Evolutionary conservation across 768 basidiomycete species (phyloP), one percentile per base, ranked within the genome.

Genomic region (Rhodotorula sphaerocarpa): DNA sequence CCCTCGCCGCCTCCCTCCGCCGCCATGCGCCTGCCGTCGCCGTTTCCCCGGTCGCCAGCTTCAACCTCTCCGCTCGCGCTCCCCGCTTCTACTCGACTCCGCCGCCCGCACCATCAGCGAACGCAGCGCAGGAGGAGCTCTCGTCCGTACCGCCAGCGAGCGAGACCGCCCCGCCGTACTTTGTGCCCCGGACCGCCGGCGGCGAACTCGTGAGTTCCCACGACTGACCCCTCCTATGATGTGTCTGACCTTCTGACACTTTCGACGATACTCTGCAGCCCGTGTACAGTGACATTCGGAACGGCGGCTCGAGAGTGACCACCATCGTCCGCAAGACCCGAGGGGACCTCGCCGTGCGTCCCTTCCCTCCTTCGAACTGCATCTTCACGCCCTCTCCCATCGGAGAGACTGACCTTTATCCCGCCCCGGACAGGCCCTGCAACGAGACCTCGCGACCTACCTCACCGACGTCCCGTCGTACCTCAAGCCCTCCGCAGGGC

Each of bases 311-410:
- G 27, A 28, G 50, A 6, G 34, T 47, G 14, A 16, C 54, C 20
- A 63, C 62, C 18, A 16, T 63, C 7, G 33, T 63, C 18, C 55
- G 62, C 9, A 63, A 58, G 33, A 45, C 57, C 6, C 31, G 47
- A 21, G 62, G 62, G 10, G 56, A 63, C 34, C n/a, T 63, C 41
- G 30, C 28, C 21, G 62, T 63, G 27, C 50, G 62, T 25, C 23
- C 46, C 2, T 27, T n/a, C 25, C 43, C 33, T 25, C 34, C 9
- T 3, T 30, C n/a, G 16, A n/a, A 5, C 55, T 6, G 31, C 36
- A 7, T 27, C 43, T 30, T 14, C 3, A 7, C 23, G 7, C 6
- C 25, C 42, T 23, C n/a, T 20, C 31, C 21, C 43, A 16, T 7
- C 11, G 27, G 21, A 30, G 20, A 9, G 9, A 23, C 42, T 14